Percentiles rank a stretch among this genome's conserved stretches.
phyloP scores from a whole-genome alignment of 2,329 filamentous ascomycete species.

The Colletotrichum tropicicola region DNA sequence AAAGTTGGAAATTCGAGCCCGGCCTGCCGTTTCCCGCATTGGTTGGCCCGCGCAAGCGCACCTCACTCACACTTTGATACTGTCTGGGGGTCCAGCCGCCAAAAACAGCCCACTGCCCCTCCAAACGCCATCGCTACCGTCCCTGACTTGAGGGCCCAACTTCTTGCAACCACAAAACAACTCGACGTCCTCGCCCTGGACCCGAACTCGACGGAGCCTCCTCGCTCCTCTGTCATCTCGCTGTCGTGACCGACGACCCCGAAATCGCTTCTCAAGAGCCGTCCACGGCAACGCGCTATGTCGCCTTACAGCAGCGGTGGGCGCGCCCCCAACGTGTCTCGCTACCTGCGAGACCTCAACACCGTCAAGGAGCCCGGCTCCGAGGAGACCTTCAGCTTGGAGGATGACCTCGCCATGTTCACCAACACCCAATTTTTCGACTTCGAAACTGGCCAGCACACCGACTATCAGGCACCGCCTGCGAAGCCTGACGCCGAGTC shows the following conservation, averaged over 20 bases:
- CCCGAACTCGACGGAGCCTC: slow-evolving; percentile 2
- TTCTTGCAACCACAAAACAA: slow-evolving; percentile 23
- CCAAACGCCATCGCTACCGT: slow-evolving; percentile 20
- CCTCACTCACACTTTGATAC: slow-evolving; percentile 1
- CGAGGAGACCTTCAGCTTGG: slow-evolving; percentile 70
- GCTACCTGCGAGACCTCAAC: slow-evolving; percentile 89
- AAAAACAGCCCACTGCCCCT: slow-evolving; percentile 19
- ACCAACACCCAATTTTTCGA: slow-evolving; percentile 86
- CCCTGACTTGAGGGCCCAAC: not conserved
- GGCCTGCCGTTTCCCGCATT: not conserved
- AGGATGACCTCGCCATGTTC: slow-evolving; percentile 80
- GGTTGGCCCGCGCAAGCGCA: slow-evolving; percentile 7
- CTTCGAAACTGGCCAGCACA: slow-evolving; percentile 73
- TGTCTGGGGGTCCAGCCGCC: slow-evolving; percentile 1
- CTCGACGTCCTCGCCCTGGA: slow-evolving; percentile 18
- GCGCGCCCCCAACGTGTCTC: slow-evolving; percentile 86
- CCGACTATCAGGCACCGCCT: slow-evolving; percentile 62
- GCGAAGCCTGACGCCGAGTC: slow-evolving; percentile 51
- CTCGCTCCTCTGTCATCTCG: slow-evolving; percentile 6
- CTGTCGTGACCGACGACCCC: not conserved
- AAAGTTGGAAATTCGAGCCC: slow-evolving; percentile 14
- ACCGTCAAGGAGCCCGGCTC: slow-evolving; percentile 67
- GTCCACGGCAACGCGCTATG: slow-evolving; percentile 55
- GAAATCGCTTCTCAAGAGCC: not conserved
- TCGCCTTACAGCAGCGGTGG: slow-evolving; percentile 76